phyloP scores from a whole-genome alignment of 2,329 filamentous ascomycete genomes.

The Cytospora chrysosperma region DNA sequence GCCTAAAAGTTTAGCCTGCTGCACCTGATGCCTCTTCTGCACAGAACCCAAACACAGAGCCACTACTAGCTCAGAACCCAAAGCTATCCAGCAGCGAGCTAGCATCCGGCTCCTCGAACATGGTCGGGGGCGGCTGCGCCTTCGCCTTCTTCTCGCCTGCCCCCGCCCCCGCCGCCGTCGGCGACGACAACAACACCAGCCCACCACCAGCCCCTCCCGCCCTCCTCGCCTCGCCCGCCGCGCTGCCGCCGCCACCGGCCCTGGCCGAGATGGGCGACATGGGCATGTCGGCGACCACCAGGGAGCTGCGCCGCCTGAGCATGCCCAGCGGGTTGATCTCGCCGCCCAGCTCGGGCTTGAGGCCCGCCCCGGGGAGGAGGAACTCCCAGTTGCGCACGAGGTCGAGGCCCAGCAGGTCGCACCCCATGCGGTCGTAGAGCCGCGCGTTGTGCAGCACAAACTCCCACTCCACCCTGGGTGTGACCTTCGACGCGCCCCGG shows the following conservation, averaged over 20 bases:
- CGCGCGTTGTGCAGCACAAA: constrained; percentile 85
- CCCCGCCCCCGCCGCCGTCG: too few species aligned
- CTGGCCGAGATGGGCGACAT: constrained; percentile 35
- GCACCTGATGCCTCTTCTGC: background rate
- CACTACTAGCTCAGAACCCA: constrained; percentile 63
- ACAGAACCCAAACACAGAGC: background rate
- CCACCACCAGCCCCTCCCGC: constrained; percentile 28
- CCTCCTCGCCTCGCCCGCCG: constrained; percentile 45
- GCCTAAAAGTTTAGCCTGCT: background rate
- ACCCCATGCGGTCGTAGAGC: constrained; percentile 88
- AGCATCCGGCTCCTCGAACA: constrained; percentile 90
- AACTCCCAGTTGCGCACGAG: constrained; percentile 85
- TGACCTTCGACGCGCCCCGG: constrained; percentile 78
- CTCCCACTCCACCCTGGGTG: constrained; percentile 77
- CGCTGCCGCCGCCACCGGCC: too few species aligned
- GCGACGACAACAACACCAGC: constrained; percentile 1
- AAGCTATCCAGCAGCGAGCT: constrained; percentile 88
- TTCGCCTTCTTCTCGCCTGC: constrained; percentile 30
- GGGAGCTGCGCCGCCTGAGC: constrained; percentile 68
- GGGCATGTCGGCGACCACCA: constrained; percentile 76
- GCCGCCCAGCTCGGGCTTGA: constrained; percentile 40
- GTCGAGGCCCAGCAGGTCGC: constrained; percentile 84
- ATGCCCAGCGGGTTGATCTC: constrained; percentile 65
- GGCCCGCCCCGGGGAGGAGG: constrained; percentile 46
- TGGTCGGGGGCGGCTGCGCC: constrained; percentile 63